Evolutionary conservation across 345 rosid species (phyloP).

Genomic region (Mercurialis annua): DNA sequence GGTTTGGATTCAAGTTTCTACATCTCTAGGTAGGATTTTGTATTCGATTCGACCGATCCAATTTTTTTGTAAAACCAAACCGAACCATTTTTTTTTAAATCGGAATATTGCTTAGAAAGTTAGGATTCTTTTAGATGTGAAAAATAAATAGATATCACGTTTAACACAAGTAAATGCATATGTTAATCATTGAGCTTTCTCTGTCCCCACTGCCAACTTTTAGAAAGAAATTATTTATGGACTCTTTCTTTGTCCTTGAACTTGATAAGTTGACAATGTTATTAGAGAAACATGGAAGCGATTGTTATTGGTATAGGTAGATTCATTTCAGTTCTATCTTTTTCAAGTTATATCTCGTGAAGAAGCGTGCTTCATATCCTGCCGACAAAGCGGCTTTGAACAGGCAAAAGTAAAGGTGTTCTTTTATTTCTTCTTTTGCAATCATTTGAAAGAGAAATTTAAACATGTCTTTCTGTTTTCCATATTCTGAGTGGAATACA

Average conservation of each 20-base stretch:
- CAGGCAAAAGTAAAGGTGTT: not conserved
- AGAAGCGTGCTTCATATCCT: constrained; percentile 21
- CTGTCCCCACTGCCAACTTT: not conserved
- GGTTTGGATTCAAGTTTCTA: not conserved
- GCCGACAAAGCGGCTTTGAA: constrained; percentile 5
- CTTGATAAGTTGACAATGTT: not conserved
- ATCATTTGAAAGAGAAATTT: not conserved
- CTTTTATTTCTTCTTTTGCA: not conserved
- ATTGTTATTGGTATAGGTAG: not conserved
- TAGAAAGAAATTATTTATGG: not conserved
- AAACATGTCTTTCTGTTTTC: not conserved
- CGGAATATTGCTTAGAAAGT: not conserved
- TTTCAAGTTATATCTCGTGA: not conserved
- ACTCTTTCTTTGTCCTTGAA: not conserved
- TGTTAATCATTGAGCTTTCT: not conserved
- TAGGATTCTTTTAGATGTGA: not conserved
- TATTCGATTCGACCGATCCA: too few relatives aligned
- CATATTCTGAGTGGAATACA: not conserved
- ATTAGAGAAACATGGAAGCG: not conserved
- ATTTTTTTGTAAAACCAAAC: too few relatives aligned
- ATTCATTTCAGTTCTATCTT: not conserved
- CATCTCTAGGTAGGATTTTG: not conserved
- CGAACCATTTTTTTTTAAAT: too few relatives aligned
- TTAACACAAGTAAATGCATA: not conserved
- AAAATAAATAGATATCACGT: not conserved